These are phyloP conservation scores for Penicillium samsonianum DNA, from an alignment of 495 filamentous ascomycete genomes.

Conservation along the genomic window DNA sequence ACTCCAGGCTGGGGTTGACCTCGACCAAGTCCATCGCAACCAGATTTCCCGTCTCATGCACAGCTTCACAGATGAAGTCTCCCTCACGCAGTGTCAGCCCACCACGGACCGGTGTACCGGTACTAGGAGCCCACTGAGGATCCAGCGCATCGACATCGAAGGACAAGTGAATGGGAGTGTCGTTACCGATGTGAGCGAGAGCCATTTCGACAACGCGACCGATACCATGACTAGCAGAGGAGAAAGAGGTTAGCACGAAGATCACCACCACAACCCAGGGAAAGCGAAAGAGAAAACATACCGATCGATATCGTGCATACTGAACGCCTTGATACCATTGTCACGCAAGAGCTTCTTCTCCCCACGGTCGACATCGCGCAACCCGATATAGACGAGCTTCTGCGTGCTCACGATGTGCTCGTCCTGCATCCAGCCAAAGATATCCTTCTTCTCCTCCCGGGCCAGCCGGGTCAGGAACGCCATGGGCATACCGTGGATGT, in stretches of 20 bases:
- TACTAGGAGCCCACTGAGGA: constrained; percentile 93
- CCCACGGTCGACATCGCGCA: constrained; percentile 86
- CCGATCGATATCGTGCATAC: constrained; percentile 97
- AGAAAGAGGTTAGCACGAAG: constrained; percentile 6
- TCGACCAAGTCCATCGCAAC: constrained; percentile 94
- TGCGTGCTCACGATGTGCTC: constrained; percentile 65
- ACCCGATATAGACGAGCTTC: constrained; percentile 96
- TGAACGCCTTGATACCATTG: constrained; percentile 90
- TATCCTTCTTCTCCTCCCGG: constrained; percentile 64
- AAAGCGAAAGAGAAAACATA: constrained; percentile 33
- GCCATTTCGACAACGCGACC: constrained; percentile 98
- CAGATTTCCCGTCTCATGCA: constrained; percentile 89
- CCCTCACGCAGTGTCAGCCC: constrained; percentile 94
- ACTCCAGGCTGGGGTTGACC: constrained; percentile 87
- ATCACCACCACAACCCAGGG: background rate
- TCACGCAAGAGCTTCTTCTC: constrained; percentile 91
- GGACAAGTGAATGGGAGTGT: constrained; percentile 93
- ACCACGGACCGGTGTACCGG: constrained; percentile 93
- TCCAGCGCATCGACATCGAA: constrained; percentile 98
- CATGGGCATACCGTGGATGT: constrained; percentile 98
- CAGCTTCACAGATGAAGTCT: constrained; percentile 96
- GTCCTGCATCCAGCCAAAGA: constrained; percentile 85
- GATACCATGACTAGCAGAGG: constrained; percentile 70
- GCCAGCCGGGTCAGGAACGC: constrained; percentile 87
- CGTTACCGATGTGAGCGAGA: constrained; percentile 85